Base-by-base conservation (phyloP, 1,139 yeast genomes). In the Sugiyamaella xylanicola region DNA sequence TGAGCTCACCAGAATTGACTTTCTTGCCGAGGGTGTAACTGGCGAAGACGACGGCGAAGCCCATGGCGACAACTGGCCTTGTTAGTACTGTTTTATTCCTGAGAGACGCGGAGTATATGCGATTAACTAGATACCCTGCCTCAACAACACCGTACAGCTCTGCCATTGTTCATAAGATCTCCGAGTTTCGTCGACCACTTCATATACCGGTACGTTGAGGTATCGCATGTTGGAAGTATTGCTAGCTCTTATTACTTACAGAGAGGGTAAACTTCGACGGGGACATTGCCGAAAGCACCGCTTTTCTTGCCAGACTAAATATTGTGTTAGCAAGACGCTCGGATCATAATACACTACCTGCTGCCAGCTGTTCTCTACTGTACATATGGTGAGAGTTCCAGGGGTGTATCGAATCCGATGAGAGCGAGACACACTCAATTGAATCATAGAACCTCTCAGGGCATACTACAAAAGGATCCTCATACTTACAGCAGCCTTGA, bases 221-320 rank as follows among this genome's bases (percentile, higher is more conserved):
- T 11, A 25, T 11, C 32, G 32, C 37, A 32, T 8, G 9, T 11
- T 25, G 32, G 9, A 7, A 25, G 5, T 11, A 25, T 5, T 11
- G 32, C 43, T 9, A 21, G 25, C 17, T 20, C 29, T 27, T 20
- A 32, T 27, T 32, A 65, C 69, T 57, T 63, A 65, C 69, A 63
- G 48, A 68, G 60, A 53, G 72, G 72, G 58, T 65, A 67, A 27
- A 63, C 65, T 57, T 68, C 72, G 29, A 63, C 69, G 47, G 72
- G 56, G 63, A 59, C 51, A 48, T 48, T 51, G 41, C 54, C 13
- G n/a, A 54, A 20, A 9, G 43, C 25, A 39, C 60, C 59, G 41
- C 51, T 54, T 56, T 59, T 56, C 56, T 58, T 56, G 56, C 56
- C 55, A 29, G 59, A 49, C 50, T 58, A 45, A 51, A 48, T 8